Evolutionary conservation across 352 stramenopile genomes (phyloP), one percentile per base, ranked within the genome.

Genomic region (Globisporangium splendens): DNA sequence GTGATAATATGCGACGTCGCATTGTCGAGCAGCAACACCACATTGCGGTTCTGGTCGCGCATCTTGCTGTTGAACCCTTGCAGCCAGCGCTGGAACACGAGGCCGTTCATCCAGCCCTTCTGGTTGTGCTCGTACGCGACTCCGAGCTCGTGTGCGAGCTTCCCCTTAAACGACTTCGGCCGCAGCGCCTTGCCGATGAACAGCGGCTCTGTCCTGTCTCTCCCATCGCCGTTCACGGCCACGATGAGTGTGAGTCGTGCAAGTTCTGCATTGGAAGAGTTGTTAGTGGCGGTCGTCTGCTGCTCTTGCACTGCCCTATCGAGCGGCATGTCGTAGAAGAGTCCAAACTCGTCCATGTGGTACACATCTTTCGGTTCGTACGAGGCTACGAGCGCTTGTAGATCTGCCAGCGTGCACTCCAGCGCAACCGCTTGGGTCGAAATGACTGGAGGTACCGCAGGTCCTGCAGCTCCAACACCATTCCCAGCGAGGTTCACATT

Each of bases 41-140:
- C 60, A 14, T 42, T 35, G 8, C 62, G 62, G 38, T 56, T 22
- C 10, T 59, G 35, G 41, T 50, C 48, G 8, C 56, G 50, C 62
- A 69, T 69, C 31, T 47, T 50, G 33, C 39, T 38, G 39, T 65
- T 54, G 20, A 69, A 56, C 24, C 50, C 56, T 12, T 54, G 51
- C 14, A 69, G 46, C 56, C 62, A 69, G 28, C 56, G 54, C 48
- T 65, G 62, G 48, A 69, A 69, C 22, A 69, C 58, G 14, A 59
- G 38, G 5, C 52, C 62, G 21, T 56, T 69, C 62, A 69, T 65
- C 24, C 22, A 49, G 0, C 42, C 50, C 24, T 59, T 61, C 47
- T 62, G 48, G 42, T 61, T 65, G 56, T 65, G 44, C 39, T 55
- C 51, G 51, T 69, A 69, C n/a, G 24, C 56, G 54, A 68, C 55